Base-by-base conservation (phyloP, 2,329 filamentous ascomycete genomes). In the Ascocoryne sarcoides region DNA sequence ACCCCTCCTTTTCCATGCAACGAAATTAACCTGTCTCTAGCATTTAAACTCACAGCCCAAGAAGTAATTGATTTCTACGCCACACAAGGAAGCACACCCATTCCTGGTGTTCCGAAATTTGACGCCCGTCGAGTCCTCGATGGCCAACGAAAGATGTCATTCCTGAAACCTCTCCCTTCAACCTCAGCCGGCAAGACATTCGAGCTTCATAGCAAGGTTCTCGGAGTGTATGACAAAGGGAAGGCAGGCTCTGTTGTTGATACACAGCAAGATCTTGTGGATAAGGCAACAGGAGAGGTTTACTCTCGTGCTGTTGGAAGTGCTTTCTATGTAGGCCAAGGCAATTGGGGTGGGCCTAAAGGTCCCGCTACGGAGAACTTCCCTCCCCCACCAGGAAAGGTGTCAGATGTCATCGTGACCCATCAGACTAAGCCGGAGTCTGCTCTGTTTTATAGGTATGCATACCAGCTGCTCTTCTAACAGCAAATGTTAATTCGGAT, bases 261-360 rank as follows among this genome's bases (percentile, higher is more conserved):
- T 60, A 80, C 75, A 0, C 78, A 84, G 60, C 71, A 74, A 47
- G 62, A 71, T 20, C 69, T 84, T 31, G 76, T 83, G 1, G 79
- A 84, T 51, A 71, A 66, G 37, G 64, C 66, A 38, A 71, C 62
- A 2, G 77, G 74, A 1, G 78, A 84, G 52, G 66, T 75, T 2
- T 85, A 83, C 54, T 68, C 68, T 2, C 68, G 70, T 37, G 72
- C 70, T 28, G 65, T 79, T 9, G 74, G 75, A 4, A 76, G 69
- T 52, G 73, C 67, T 0, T 84, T 85, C 58, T 82, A 76, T 52
- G 75, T 84, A 36, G 79, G 79, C 0, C 80, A 84, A 62, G 76
- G 76, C 54, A 68, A 69, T 61, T 95, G 89, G 89, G 84, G 85
- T 50, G 89, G 89, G 0, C 89, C 89, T 29, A 94, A 94, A 67